phyloP scores from a whole-genome alignment of 2,329 filamentous ascomycete genomes.

The Ceratocystis harringtonii region DNA sequence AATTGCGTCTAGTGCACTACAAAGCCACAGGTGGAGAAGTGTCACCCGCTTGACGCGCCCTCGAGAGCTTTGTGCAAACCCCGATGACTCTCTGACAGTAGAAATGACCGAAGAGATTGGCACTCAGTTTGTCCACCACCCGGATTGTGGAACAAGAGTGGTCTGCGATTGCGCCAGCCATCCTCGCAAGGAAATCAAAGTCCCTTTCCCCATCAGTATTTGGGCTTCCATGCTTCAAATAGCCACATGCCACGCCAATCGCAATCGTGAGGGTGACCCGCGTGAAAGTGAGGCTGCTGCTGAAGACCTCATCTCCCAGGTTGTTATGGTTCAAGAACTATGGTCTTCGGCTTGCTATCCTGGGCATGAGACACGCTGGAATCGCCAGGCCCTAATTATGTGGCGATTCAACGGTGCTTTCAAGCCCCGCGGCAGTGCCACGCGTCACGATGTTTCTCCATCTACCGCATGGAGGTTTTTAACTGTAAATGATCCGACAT shows the following conservation, averaged over 20 bases:
- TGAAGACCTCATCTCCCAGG: constrained; percentile 21
- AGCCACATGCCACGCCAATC: constrained; percentile 37
- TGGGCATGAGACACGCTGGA: constrained; percentile 30
- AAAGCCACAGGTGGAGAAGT: constrained; percentile 46
- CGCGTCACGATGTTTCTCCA: constrained; percentile 16
- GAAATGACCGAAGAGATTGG: constrained; percentile 37
- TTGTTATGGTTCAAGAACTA: constrained; percentile 54
- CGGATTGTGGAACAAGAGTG: constrained; percentile 34
- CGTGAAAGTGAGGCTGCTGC: constrained; percentile 21
- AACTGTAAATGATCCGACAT: constrained; percentile 44
- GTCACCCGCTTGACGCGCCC: constrained; percentile 44
- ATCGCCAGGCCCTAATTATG: constrained; percentile 43
- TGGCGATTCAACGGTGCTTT: constrained; percentile 46
- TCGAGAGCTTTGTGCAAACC: constrained; percentile 34
- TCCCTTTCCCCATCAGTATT: constrained; percentile 43
- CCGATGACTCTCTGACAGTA: constrained; percentile 29
- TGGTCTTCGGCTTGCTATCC: constrained; percentile 39
- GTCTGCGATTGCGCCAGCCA: constrained; percentile 38
- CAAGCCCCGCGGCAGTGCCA: constrained; percentile 24
- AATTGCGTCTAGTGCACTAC: constrained; percentile 38
- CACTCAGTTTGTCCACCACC: constrained; percentile 34
- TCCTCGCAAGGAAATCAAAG: constrained; percentile 35
- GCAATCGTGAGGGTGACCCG: constrained; percentile 23
- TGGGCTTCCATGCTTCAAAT: constrained; percentile 45
- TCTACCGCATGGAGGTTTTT: constrained; percentile 46